Conservation (phyloP, 345 rosid species). For the Noccaea caerulescens region DNA sequence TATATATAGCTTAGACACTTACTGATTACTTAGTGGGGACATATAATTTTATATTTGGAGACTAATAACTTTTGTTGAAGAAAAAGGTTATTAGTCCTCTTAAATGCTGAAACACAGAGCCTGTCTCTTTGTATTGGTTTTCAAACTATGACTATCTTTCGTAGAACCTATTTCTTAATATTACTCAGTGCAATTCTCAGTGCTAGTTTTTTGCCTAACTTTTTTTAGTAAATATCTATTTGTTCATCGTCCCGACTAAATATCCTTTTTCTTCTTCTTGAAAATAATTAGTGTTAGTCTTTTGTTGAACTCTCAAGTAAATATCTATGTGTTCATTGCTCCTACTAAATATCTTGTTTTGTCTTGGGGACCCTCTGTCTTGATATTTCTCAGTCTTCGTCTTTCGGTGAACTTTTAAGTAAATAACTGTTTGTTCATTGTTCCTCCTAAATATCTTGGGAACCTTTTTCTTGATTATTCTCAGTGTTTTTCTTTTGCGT, state of each 20-base stretch:
- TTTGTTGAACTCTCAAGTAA: too few species aligned
- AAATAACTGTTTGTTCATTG: background rate
- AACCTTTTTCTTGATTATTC: background rate
- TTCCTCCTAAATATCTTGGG: background rate
- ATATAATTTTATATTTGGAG: conserved; percentile 21
- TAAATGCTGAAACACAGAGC: conserved; percentile 12
- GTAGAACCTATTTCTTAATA: conserved; percentile 32
- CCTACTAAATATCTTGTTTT: too few species aligned
- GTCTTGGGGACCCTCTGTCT: too few species aligned
- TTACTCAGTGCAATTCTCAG: conserved; percentile 25
- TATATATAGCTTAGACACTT: conserved; percentile 34
- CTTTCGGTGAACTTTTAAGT: conserved; percentile 37
- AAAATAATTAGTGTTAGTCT: too few species aligned
- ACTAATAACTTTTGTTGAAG: conserved; percentile 26
- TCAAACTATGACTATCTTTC: conserved; percentile 14
- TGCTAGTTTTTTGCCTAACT: conserved; percentile 7
- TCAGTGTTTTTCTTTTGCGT: background rate
- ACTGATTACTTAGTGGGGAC: background rate
- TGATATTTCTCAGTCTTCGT: conserved; percentile 5
- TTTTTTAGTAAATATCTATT: conserved; percentile 12
- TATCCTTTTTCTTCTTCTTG: background rate
- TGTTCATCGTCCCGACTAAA: background rate
- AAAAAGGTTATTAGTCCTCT: conserved; percentile 7
- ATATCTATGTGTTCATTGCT: background rate
- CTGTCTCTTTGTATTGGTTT: background rate